phyloP scores from a whole-genome alignment of 108 stramenopile species.

The Licmophora abbreviata region DNA sequence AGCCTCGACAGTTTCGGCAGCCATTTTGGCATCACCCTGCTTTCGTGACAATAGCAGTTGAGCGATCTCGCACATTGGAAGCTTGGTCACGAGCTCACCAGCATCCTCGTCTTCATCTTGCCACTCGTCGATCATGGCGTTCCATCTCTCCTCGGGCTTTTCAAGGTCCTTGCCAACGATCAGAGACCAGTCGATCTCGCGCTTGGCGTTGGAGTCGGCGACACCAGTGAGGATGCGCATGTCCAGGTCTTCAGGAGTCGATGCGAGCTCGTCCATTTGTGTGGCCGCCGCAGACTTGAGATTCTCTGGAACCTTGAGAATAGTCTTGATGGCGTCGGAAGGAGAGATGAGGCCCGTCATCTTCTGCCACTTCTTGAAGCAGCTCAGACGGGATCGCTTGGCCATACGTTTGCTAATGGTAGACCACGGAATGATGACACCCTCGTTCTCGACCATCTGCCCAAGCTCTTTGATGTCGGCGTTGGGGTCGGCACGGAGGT shows the following conservation, averaged over 20 bases:
- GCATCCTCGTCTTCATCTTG: constrained; percentile 17
- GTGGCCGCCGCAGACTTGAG: too few species aligned
- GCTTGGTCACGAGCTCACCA: constrained; percentile 13
- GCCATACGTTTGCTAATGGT: constrained; percentile 63
- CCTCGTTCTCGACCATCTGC: constrained; percentile 35
- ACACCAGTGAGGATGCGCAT: neutral
- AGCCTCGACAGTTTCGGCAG: constrained; percentile 53
- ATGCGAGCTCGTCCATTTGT: neutral
- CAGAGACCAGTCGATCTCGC: constrained; percentile 18
- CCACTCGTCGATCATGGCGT: constrained; percentile 36
- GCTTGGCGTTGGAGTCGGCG: neutral
- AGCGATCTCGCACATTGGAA: constrained; percentile 24
- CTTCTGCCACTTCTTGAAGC: constrained; percentile 54
- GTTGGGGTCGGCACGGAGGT: constrained; percentile 22
- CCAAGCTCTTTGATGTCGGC: constrained; percentile 43
- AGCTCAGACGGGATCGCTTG: constrained; percentile 54
- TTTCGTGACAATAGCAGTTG: constrained; percentile 22
- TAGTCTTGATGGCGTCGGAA: constrained; percentile 2
- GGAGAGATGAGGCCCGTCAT: constrained; percentile 15
- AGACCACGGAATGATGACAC: constrained; percentile 20
- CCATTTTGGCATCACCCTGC: constrained; percentile 21
- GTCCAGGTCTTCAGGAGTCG: neutral
- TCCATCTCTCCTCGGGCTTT: constrained; percentile 32
- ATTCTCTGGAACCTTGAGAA: too few species aligned
- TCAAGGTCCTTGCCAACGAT: constrained; percentile 5